phyloP scores from a whole-genome alignment of 2,329 filamentous ascomycete genomes.

The Colletotrichum siamense region DNA sequence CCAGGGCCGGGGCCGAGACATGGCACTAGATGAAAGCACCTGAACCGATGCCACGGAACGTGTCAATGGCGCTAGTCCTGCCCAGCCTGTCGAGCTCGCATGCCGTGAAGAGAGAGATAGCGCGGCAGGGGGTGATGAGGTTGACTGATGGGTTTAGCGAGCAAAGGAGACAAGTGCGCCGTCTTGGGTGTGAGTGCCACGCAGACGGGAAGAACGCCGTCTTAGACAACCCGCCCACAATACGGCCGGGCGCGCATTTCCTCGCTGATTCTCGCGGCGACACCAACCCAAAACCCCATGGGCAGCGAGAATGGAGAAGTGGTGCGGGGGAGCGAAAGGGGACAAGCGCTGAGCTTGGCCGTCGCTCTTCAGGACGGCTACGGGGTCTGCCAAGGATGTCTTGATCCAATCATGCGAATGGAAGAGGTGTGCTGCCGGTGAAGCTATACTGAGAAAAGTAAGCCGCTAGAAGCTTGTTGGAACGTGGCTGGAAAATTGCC shows the following conservation, averaged over 20 bases:
- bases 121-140: not conserved
- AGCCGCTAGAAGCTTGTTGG: not conserved
- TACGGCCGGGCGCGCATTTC: conserved; percentile 9
- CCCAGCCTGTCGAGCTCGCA: not conserved
- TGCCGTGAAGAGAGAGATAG: not conserved
- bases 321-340: not conserved
- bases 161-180: not conserved
- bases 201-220: conserved; percentile 6
- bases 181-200: not conserved
- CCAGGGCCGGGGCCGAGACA: not conserved
- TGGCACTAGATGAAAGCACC: not conserved
- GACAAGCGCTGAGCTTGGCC: not conserved
- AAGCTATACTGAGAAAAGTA: not conserved
- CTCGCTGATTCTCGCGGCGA: conserved; percentile 20
- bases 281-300: not conserved
- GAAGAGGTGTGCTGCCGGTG: not conserved
- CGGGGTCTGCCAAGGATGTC: not conserved
- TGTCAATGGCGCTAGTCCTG: not conserved
- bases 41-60: not conserved
- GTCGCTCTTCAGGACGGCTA: not conserved
- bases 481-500: not conserved
- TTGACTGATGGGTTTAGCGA: not conserved
- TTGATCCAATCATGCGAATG: not conserved
- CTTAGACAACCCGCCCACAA: not conserved
- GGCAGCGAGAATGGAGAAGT: not conserved